Percentiles rank a stretch among this genome's conserved stretches.
Conservation (phyloP, 495 filamentous ascomycete genomes). For the Hypoxylon trugodes region DNA sequence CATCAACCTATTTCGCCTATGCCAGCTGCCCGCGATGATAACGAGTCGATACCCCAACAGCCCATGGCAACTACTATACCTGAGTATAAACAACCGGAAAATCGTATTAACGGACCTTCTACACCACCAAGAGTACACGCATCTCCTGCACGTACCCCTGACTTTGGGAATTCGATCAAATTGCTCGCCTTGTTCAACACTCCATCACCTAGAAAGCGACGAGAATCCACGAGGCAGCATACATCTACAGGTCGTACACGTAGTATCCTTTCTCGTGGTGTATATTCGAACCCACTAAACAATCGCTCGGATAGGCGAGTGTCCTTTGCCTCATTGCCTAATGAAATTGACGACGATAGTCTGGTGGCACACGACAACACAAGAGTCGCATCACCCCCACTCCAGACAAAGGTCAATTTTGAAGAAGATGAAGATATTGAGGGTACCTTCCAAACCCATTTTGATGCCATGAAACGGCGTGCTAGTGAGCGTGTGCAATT, state of each 20-base stretch:
- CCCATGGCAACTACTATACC: neutral
- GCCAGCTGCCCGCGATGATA: neutral
- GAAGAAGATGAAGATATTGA: conserved; percentile 32
- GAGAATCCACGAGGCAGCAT: neutral
- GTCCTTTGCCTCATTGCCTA: conserved; percentile 33
- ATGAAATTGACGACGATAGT: conserved; percentile 9
- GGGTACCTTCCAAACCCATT: conserved; percentile 45
- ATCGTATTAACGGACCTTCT: neutral
- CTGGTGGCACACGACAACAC: neutral
- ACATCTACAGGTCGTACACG: neutral
- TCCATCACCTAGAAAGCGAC: conserved; percentile 25
- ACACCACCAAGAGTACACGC: conserved; percentile 17
- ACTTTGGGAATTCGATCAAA: conserved; percentile 38
- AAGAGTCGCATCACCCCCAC: conserved; percentile 40
- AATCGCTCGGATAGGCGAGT: conserved; percentile 31
- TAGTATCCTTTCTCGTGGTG: conserved; percentile 23
- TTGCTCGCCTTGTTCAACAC: conserved; percentile 40
- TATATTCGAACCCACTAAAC: neutral
- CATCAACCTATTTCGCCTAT: neutral
- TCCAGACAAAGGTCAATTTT: conserved; percentile 8
- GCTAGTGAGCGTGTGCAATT: conserved; percentile 11
- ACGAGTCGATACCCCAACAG: neutral
- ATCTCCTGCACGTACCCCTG: conserved; percentile 23
- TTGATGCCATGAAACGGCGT: conserved; percentile 45
- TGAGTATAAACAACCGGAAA: neutral